Conservation (phyloP, 2,329 filamentous ascomycete species). For the Colletotrichum tabaci region DNA sequence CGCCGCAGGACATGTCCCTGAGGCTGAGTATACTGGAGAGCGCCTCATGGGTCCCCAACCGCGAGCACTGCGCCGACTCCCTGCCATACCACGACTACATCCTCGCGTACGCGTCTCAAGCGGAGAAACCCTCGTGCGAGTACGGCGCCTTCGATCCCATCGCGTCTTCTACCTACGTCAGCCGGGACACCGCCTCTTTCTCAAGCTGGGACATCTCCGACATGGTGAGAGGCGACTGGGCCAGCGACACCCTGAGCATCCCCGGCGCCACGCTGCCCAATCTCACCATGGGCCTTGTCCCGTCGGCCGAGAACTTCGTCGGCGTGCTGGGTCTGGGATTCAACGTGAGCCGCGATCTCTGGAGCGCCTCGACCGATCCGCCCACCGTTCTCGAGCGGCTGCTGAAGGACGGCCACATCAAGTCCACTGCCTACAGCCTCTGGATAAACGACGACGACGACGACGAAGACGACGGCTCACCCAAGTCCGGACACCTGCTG, state of each 20-base stretch:
- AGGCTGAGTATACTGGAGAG: slow-evolving; percentile 10
- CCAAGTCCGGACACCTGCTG: slow-evolving; percentile 27
- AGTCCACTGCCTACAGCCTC: slow-evolving; percentile 76
- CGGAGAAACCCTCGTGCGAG: slow-evolving; percentile 1
- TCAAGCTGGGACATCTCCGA: slow-evolving; percentile 73
- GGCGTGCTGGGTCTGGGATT: slow-evolving; percentile 76
- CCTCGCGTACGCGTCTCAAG: no score
- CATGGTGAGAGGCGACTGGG: slow-evolving; percentile 46
- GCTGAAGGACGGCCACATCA: slow-evolving; percentile 72
- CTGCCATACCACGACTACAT: not conserved
- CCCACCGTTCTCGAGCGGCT: slow-evolving; percentile 76
- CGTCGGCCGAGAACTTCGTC: slow-evolving; percentile 61
- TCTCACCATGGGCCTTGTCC: slow-evolving; percentile 70
- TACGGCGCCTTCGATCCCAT: slow-evolving; percentile 52
- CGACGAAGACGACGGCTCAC: not conserved
- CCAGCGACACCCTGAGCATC: slow-evolving; percentile 67
- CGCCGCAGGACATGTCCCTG: slow-evolving; percentile 31
- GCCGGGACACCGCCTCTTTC: slow-evolving; percentile 61
- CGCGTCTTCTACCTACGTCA: slow-evolving; percentile 63
- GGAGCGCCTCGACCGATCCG: slow-evolving; percentile 24
- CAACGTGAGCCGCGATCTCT: slow-evolving; percentile 62
- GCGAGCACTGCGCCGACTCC: not conserved
- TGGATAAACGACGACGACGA: slow-evolving; percentile 61
- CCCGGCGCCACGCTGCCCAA: slow-evolving; percentile 61
- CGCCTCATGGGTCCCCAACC: slow-evolving; percentile 18